Base-by-base conservation (phyloP, 257 asterid genomes). In the Petunia axillaris region DNA sequence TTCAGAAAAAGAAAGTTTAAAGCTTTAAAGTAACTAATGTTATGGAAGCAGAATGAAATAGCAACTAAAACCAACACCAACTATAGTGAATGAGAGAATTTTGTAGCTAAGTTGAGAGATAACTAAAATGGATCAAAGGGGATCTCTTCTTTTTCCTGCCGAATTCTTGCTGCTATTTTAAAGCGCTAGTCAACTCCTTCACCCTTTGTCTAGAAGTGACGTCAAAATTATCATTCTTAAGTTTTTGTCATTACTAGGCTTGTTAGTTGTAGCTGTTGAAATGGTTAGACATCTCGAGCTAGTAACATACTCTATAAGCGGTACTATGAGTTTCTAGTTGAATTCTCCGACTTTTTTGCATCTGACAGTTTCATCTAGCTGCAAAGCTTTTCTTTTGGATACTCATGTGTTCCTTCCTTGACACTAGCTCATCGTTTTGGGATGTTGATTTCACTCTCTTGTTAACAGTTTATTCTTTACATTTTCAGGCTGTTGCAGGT, bases 401-500 rank as follows among this genome's bases (percentile, higher is more conserved):
- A 35, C 67, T 62, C 36, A 8, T 1, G 2, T 16, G 6, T 58
- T n/a, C 64, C 64, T n/a, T 58, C 35, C 6, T 58, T 6, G 37
- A 8, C 41, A 16, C 55, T 25, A 16, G 1, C 44, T 7, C 1
- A 2, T 35, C 59, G 48, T 71, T 71, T 60, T 10, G 25, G 15
- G 48, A 71, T 48, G 44, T 25, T 48, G 77, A 48, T 71, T 25
- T 71, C 35, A 35, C 60, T 71, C 48, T 71, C 60, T 71, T 55
- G 7, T 25, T 71, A 71, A 59, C 48, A 60, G 44, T 48, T 71
- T 71, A 1, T 71, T 48, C 35, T 78, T 8, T 64, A 37, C 50
- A 50, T 80, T 50, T 82, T 58, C 84, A 94, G 97, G 96, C 94
- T 86, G 97, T 92, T 81, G 98, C 98, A 62, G 98, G 98, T 68